Evolutionary conservation across 129 eudicot species (phyloP), one percentile per base, ranked within the genome.

Genomic region (Chrysanthemum makinoi): DNA sequence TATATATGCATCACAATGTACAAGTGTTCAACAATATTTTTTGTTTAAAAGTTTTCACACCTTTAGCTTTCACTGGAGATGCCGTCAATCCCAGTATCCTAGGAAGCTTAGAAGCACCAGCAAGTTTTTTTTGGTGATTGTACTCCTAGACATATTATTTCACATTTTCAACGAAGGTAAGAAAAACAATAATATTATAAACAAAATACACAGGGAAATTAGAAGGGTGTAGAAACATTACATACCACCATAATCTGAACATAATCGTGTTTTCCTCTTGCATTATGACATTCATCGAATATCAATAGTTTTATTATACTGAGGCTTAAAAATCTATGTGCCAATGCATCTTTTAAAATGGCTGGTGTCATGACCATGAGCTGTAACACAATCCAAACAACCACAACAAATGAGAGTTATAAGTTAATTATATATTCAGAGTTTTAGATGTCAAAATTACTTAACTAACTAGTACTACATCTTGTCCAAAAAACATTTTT

Each of bases 221-320:
- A 39, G 10, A 48, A 72, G n/a, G 35, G 61, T 10, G 17, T 19
- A 18, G n/a, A 74, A 53, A 55, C 26, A 73, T 64, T 55, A 75
- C 79, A 70, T 53, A 95, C 99, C 88, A 5, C 80, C 99, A 90
- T 95, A 22, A 95, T 90, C 66, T 87, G 74, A 22, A 94, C 96
- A 74, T 90, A 90, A 3, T 90, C 78, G 70, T 88, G 94, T 58
- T 80, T 88, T 57, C 91, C 91, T 70, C 84, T 88, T 0, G 97
- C 99, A 67, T 95, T 85, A 68, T 95, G 99, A 68, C 99, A 95
- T 84, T 90, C 99, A 74, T 95, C 99, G 75, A 90, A 95, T 79
- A 95, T 86, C 13, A 95, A 60, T 52, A 87, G 85, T 68, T 84
- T 90, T 50, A 95, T 95, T 43, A 16, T 60, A 44, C 86, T 83